Evolutionary conservation across 306 rosid genomes (phyloP), one percentile per base, ranked within the genome.

Genomic region (Purshia tridentata): DNA sequence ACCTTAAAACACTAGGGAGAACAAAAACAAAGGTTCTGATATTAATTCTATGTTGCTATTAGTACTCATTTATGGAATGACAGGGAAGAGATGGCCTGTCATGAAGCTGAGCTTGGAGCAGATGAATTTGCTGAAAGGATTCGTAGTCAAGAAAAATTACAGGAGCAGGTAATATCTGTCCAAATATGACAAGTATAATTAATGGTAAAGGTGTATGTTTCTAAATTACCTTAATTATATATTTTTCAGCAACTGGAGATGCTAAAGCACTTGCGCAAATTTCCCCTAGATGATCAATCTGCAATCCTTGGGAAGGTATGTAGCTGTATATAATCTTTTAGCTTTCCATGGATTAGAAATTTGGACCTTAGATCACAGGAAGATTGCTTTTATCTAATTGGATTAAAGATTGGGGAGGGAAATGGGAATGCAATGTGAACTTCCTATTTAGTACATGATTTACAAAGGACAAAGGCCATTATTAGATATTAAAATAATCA

Each of bases 41-140:
- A 16, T n/a, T 72, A 40, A 14, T 41, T 46, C 16, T 22, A 19
- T 42, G 73, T 42, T 70, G 77, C 40, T 29, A 44, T 37, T 51
- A 46, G 76, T 54, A 50, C 61, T 79, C 67, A 47, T 72, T 62
- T 51, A 6, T 75, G 69, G 59, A 69, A 70, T 79, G 76, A 62
- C 77, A 90, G 97, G 78, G 98, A 93, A 81, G 98, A 90, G 84
- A 78, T 83, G 84, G 93, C 93, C 23, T 91, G 98, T 45, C 96
- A 93, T 79, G 97, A 93, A 82, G 98, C 97, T 35, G 90, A 89
- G 74, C 93, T 93, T 72, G 92, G 85, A 74, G 82, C 88, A 37
- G 87, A 85, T 42, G 97, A 86, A 67, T 91, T 86, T 83, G 65
- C 82, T 15, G 93, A 85, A 82, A 89, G 82, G 86, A 76, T 86